Evolutionary conservation across 106 monocot genomes (phyloP).

Genomic region (Allium fistulosum): DNA sequence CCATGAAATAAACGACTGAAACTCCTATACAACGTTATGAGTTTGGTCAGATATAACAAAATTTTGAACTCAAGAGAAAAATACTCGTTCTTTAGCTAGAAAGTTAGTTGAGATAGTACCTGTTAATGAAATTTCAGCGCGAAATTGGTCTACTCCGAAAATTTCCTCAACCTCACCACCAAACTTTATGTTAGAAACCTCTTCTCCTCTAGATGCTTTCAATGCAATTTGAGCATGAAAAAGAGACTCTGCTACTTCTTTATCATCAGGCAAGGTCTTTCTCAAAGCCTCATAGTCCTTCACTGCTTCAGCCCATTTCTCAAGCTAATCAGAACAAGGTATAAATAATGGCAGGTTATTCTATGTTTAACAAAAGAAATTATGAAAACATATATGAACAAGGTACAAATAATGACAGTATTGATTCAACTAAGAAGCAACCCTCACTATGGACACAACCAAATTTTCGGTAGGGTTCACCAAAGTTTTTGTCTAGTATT

Average conservation of each 20-base stretch:
- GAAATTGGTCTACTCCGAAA: conserved; percentile 55
- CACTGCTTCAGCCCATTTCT: conserved; percentile 76
- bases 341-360: no score
- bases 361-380: no score
- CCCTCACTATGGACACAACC: no score
- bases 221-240: conserved; percentile 71
- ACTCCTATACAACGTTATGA: conserved; percentile 38
- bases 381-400: background rate
- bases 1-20: conserved; percentile 72
- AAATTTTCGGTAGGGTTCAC: no score
- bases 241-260: conserved; percentile 64
- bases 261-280: conserved; percentile 65
- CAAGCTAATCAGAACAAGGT: conserved; percentile 38
- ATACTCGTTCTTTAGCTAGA: background rate
- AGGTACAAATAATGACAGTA: conserved; percentile 6
- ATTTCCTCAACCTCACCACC: conserved; percentile 72
- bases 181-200: conserved; percentile 72
- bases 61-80: background rate
- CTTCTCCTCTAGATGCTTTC: conserved; percentile 63
- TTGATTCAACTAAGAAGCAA: background rate
- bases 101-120: conserved; percentile 19
- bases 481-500: no score
- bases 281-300: conserved; percentile 77
- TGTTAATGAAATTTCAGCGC: conserved; percentile 48
- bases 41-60: background rate